These are phyloP conservation scores for Yarrowia sp. DNA, from an alignment of 805 yeast genomes.

Conservation along the genomic window DNA sequence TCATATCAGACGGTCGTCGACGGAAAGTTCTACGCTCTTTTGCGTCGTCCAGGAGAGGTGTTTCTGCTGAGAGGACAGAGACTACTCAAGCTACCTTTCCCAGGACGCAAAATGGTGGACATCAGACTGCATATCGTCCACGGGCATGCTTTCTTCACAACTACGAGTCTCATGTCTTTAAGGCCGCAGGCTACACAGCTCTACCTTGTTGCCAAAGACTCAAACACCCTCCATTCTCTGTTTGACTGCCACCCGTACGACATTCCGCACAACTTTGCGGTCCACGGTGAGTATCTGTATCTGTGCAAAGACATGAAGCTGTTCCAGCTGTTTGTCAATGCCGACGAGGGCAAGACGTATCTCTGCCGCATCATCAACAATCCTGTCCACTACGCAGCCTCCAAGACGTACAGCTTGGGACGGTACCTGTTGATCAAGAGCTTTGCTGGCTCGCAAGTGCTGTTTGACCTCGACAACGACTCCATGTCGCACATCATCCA, in stretches of 20 bases:
- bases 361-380: conserved; percentile 9
- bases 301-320: conserved; percentile 10
- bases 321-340: conserved; percentile 3
- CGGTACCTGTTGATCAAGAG: conserved; percentile 8
- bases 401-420: neutral
- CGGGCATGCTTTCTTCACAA: conserved; percentile 12
- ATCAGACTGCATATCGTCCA: conserved; percentile 9
- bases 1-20: conserved; percentile 3
- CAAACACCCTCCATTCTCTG: neutral
- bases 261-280: conserved; percentile 18
- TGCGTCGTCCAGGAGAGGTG: neutral
- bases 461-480: conserved; percentile 2
- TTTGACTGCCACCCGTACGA: conserved; percentile 21
- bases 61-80: neutral
- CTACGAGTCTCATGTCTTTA: conserved; percentile 1
- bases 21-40: neutral
- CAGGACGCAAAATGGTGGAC: neutral
- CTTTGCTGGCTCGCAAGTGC: conserved; percentile 10
- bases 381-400: neutral
- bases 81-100: neutral
- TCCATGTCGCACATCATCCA: conserved; percentile 6
- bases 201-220: neutral
- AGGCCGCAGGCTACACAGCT: neutral
- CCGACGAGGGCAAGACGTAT: neutral
- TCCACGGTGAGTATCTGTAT: conserved; percentile 1